Conservation (phyloP, 129 eudicot species). For the Centella asiatica region DNA sequence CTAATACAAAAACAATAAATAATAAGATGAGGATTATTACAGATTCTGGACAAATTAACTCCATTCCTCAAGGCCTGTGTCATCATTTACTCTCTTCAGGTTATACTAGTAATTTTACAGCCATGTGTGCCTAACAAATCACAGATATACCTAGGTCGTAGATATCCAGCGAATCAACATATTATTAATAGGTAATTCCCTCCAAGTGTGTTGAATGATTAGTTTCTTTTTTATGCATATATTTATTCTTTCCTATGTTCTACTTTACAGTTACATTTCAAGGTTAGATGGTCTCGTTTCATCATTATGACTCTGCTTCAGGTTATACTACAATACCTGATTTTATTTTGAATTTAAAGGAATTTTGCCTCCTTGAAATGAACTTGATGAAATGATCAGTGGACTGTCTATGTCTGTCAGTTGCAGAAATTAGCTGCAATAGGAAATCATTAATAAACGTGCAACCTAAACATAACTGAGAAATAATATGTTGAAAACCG, state of each 20-base stretch:
- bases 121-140: too few relatives aligned
- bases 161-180: too few relatives aligned
- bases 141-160: too few relatives aligned
- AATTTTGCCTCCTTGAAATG: slow-evolving; percentile 74
- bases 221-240: too few relatives aligned
- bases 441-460: not conserved
- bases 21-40: not conserved
- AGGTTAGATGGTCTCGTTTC: not conserved
- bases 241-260: too few relatives aligned
- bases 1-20: slow-evolving; percentile 26
- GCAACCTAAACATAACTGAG: not conserved
- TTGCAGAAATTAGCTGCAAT: slow-evolving; percentile 90
- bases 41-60: slow-evolving; percentile 1
- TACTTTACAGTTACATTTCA: too few relatives aligned
- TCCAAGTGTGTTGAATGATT: too few relatives aligned
- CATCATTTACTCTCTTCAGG: too few relatives aligned
- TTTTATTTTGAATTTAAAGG: slow-evolving; percentile 80
- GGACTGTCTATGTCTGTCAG: slow-evolving; percentile 90
- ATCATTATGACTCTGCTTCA: not conserved
- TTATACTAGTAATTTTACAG: too few relatives aligned
- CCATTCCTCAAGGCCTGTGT: too few relatives aligned
- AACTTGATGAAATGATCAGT: slow-evolving; percentile 95
- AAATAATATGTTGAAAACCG: slow-evolving; percentile 5
- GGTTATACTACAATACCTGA: slow-evolving; percentile 41
- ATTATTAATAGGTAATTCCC: too few relatives aligned